A percentile compares a stretch with the other conserved stretches of the same genome.
Evolutionary conservation across 257 asterid species (phyloP).

Genomic region (Scutellaria galericulata): DNA sequence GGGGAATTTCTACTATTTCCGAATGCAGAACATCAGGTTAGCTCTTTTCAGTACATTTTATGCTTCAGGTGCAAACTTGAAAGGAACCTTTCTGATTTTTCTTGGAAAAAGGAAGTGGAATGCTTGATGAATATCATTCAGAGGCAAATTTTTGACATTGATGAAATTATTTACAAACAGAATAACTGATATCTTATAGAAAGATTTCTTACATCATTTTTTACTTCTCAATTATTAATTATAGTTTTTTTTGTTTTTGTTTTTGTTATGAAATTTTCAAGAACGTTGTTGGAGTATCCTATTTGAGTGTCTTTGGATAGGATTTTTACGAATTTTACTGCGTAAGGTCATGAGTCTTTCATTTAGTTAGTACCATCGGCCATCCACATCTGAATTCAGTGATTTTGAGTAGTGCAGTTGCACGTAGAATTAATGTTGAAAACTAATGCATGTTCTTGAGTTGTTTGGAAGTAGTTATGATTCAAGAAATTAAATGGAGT

Average conservation of each 20-base stretch:
- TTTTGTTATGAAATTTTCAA: neutral
- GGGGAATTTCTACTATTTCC: conserved; percentile 92
- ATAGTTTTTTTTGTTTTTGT: neutral
- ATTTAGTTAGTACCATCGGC: neutral
- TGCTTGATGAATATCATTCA: neutral
- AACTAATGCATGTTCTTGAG: neutral
- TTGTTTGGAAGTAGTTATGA: neutral
- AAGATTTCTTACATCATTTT: neutral
- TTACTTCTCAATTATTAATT: neutral
- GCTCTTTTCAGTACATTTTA: conserved; percentile 25
- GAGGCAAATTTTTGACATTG: neutral
- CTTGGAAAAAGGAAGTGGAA: conserved; percentile 9
- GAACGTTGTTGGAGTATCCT: neutral
- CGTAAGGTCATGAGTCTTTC: neutral
- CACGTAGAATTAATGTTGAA: no score
- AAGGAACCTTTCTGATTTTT: neutral
- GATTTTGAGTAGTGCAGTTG: no score
- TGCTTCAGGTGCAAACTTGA: neutral
- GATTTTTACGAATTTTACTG: neutral
- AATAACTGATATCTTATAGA: neutral
- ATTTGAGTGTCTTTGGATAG: neutral
- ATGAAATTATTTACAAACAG: conserved; percentile 2
- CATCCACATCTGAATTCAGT: no score
- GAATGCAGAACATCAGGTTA: conserved; percentile 97
- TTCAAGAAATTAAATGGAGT: conserved; percentile 23